Base-by-base conservation (phyloP, 371 early-diverging fungal species). In the Apophysomyces variabilis region DNA sequence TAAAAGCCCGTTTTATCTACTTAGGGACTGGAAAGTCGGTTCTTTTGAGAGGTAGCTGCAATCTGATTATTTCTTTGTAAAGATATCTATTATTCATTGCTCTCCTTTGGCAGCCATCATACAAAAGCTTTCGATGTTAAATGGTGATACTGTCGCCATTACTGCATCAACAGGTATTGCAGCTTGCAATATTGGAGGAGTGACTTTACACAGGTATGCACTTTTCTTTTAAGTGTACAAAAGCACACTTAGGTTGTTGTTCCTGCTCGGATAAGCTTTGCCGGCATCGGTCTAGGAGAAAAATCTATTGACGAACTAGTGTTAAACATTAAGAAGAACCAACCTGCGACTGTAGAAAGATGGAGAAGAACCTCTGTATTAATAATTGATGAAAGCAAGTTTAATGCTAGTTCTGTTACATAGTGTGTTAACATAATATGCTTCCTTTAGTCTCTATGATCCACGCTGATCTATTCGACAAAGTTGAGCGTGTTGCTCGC, bases 81-180 rank as follows among this genome's bases (percentile, higher is more conserved):
- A 5, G 18, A 14, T 11, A n/a, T 21, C 4, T 18, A 21, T 8
- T 41, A 16, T 18, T 32, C 26, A n/a, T n/a, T 7, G 9, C 16
- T 21, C 9, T n/a, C 47, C 41, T 9, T 58, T 38, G 41, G 6
- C 62, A 74, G 86, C 87, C 65, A 82, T 95, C 46, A 93, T 96
- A 61, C 61, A 67, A 4, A 68, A 74, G 8, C 70, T 93, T 39
- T 67, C 58, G 9, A 68, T 64, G 3, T 60, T 66, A 9, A 35
- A 65, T 4, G 47, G 62, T 0, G 76, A 78, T 0, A 75, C 79
- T 39, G 78, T 93, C 5, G 92, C 89, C 0, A 82, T 94, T 2
- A 93, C 94, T 14, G 95, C 96, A 9, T 87, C 96, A 1, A 96
- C 97, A 0, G 94, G 94, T 6, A 88, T 94, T 64, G 95, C 96